Conservation (phyloP, 768 basidiomycete species). For the Termitomyces sp. region DNA sequence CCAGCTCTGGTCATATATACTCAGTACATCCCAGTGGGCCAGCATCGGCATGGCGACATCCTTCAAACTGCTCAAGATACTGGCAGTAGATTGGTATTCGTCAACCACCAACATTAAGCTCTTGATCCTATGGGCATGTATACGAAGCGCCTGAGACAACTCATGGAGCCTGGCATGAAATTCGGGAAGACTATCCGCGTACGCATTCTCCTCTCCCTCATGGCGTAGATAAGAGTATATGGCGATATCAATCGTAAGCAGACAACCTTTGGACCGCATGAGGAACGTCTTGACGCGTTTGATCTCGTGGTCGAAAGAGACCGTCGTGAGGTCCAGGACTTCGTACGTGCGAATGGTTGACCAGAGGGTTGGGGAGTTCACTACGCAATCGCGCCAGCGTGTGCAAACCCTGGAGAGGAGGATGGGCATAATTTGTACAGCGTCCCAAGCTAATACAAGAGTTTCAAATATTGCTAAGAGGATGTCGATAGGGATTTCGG, state of each 20-base stretch:
- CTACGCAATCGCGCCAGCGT: slow-evolving; percentile 1
- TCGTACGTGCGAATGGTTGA: background rate
- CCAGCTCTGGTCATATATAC: background rate
- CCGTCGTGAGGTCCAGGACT: background rate
- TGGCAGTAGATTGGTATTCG: slow-evolving; percentile 6
- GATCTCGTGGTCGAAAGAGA: background rate
- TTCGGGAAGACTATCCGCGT: background rate
- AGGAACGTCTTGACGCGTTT: background rate
- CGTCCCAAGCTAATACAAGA: background rate
- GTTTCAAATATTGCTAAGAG: slow-evolving; percentile 5
- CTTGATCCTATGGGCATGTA: slow-evolving; percentile 5
- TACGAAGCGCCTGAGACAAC: background rate
- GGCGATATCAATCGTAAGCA: background rate
- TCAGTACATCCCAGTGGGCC: background rate
- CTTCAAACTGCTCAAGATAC: background rate
- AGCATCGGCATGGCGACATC: background rate
- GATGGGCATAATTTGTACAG: background rate
- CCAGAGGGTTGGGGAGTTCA: background rate
- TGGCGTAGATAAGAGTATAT: background rate
- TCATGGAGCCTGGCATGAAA: background rate
- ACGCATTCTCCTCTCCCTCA: background rate
- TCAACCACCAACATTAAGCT: slow-evolving; percentile 2
- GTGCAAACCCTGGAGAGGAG: slow-evolving; percentile 3
- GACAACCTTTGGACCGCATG: background rate
- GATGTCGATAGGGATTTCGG: background rate